Base-by-base conservation (phyloP, 2,329 filamentous ascomycete genomes). In the Chaetomium olivaceum region DNA sequence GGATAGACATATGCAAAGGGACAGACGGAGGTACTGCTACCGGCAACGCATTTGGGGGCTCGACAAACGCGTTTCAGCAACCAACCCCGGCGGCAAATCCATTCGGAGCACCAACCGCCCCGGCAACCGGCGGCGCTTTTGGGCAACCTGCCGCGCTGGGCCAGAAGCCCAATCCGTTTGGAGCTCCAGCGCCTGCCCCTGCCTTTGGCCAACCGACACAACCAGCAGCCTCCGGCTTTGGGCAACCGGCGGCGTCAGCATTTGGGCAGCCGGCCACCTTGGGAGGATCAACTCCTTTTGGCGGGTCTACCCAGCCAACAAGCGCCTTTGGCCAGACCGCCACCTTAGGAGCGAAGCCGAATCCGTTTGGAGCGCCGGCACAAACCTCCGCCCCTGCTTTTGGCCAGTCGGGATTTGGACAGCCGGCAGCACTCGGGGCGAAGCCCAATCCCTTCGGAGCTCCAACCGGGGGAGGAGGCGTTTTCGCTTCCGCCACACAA, bases 1-100 rank as follows among this genome's bases (percentile, higher is more conserved):
- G 92, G 50, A 80, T 84, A 61, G 90, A 93, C 69, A 81, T 89
- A 23, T 85, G 84, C 75, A 79, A 82, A 63, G 78, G 81, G 69
- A 78, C 77, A 56, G 80, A 76, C 46, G 76, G 79, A n/a, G 54
- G 21, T 3, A 33, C 60, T 14, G 54, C 48, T 76, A 16, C 65
- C 0, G 68, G 78, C n/a, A 77, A 77, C 8, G 78, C 79, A 0
- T 69, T 70, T 57, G 69, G 67, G 27, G 51, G 54, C n/a, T 76
- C 71, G 67, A 69, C 72, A 69, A 83, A 77, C 71, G 76, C 84
- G 1, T 86, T 86, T 70, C 61, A 63, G 43, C 62, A 27, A 2
- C 16, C 64, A 5, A 14, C 71, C 58, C 64, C 71, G 50, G 58
- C 67, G 12, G n/a, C 73, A 7, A 77, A 76, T 56, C 72, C 77